These are phyloP conservation scores for Corrigiola litoralis DNA, from an alignment of 179 eudicot species.

Conservation along the genomic window DNA sequence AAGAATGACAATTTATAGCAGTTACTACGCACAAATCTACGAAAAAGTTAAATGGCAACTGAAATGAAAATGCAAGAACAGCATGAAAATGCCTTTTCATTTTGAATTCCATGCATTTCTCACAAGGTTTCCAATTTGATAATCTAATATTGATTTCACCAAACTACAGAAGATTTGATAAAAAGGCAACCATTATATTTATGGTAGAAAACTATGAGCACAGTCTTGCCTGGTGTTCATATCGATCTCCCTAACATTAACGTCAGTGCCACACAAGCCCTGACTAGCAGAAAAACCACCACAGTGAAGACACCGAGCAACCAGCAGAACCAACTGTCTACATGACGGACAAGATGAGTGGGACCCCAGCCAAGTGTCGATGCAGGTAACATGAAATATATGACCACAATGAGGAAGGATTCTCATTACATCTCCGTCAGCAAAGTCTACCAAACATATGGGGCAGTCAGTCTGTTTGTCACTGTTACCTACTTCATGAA, in stretches of 20 bases:
- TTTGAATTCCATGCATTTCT: too few relatives aligned
- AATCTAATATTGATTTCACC: background rate
- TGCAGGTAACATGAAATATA: constrained; percentile 37
- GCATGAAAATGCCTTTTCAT: background rate
- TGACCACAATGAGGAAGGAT: constrained; percentile 41
- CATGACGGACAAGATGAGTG: constrained; percentile 48
- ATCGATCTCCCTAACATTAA: constrained; percentile 20
- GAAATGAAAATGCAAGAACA: background rate
- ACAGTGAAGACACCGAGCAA: constrained; percentile 33
- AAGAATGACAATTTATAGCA: too few relatives aligned
- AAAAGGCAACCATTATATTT: background rate
- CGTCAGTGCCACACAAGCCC: constrained; percentile 19
- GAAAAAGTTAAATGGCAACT: background rate
- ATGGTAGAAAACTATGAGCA: constrained; percentile 31
- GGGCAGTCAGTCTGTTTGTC: constrained; percentile 27
- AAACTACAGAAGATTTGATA: background rate
- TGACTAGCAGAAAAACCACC: constrained; percentile 31
- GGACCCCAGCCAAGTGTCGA: constrained; percentile 40
- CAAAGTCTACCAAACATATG: constrained; percentile 38
- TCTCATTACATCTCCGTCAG: constrained; percentile 38
- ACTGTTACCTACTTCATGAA: constrained; percentile 7
- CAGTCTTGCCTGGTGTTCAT: constrained; percentile 18
- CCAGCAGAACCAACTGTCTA: constrained; percentile 33
- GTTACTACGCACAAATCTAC: background rate
- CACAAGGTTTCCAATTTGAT: background rate